Conservation (phyloP, 495 filamentous ascomycete genomes). For the Lepidopterella palustris region DNA sequence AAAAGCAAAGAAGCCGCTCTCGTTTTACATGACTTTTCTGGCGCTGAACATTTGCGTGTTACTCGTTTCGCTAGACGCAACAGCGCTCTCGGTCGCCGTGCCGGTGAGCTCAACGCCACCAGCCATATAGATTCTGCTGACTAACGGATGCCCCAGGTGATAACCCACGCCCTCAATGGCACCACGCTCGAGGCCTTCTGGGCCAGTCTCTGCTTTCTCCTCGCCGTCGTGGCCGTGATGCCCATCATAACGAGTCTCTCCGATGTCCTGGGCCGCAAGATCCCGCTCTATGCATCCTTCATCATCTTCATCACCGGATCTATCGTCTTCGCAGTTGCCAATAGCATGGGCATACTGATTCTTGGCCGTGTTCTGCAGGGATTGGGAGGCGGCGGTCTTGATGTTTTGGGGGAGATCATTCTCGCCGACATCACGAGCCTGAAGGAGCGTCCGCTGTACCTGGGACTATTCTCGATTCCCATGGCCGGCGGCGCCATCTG, state of each 20-base stretch:
- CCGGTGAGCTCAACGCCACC: neutral
- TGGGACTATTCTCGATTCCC: slow-evolving; percentile 34
- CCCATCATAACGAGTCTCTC: slow-evolving; percentile 17
- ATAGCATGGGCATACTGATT: slow-evolving; percentile 8
- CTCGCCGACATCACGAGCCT: slow-evolving; percentile 13
- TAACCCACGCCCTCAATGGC: slow-evolving; percentile 2
- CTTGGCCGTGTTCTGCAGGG: slow-evolving; percentile 12
- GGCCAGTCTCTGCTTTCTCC: slow-evolving; percentile 13
- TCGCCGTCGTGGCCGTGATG: slow-evolving; percentile 10
- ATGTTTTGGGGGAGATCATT: slow-evolving; percentile 12
- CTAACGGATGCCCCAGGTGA: slow-evolving; percentile 4
- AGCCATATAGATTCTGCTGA: neutral
- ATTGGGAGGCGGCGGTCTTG: slow-evolving; percentile 12
- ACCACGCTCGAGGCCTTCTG: slow-evolving; percentile 18
- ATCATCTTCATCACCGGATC: slow-evolving; percentile 12
- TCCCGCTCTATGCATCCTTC: neutral
- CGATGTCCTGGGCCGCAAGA: slow-evolving; percentile 10
- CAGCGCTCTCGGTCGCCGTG: neutral
- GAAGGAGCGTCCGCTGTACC: slow-evolving; percentile 37
- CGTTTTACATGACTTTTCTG: neutral
- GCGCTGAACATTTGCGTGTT: neutral
- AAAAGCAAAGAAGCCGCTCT: neutral
- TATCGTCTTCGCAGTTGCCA: slow-evolving; percentile 9
- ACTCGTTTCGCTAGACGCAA: neutral
- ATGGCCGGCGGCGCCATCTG: slow-evolving; percentile 13